Conservation (phyloP, 805 yeast species). For the Nakazawaea ernobii region DNA sequence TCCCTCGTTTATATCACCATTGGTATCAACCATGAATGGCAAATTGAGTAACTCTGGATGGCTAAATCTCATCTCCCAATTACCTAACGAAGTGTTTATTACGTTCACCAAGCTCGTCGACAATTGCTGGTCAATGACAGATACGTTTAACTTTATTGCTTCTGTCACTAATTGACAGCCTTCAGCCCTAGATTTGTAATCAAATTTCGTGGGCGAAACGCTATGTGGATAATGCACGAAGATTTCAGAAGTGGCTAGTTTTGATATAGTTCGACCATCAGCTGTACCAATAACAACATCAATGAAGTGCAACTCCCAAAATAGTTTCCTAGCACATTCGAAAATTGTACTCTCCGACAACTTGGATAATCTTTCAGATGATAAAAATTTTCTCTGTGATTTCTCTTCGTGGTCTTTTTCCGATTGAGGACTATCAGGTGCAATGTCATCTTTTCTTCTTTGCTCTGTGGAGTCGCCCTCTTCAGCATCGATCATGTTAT, state of each 20-base stretch:
- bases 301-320: slow-evolving; percentile 48
- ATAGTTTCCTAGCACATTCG: slow-evolving; percentile 37
- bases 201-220: slow-evolving; percentile 32
- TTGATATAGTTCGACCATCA: slow-evolving; percentile 39
- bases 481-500: not conserved
- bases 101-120: slow-evolving; percentile 29
- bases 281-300: slow-evolving; percentile 51
- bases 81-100: slow-evolving; percentile 41
- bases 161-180: slow-evolving; percentile 44
- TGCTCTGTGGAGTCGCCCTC: not conserved
- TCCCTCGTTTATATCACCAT: slow-evolving; percentile 47
- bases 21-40: slow-evolving; percentile 35
- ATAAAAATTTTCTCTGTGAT: not conserved
- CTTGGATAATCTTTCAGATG: slow-evolving; percentile 15
- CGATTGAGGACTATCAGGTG: slow-evolving; percentile 16
- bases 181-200: slow-evolving; percentile 40
- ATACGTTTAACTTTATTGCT: slow-evolving; percentile 40
- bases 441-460: not conserved
- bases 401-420: slow-evolving; percentile 1
- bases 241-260: slow-evolving; percentile 29
- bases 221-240: slow-evolving; percentile 33
- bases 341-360: not conserved
- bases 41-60: slow-evolving; percentile 36
- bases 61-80: slow-evolving; percentile 42
- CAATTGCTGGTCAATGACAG: slow-evolving; percentile 34